Evolutionary conservation across 2,329 filamentous ascomycete genomes (phyloP), one percentile per base, ranked within the genome.

Genomic region (Beauveria sp.): DNA sequence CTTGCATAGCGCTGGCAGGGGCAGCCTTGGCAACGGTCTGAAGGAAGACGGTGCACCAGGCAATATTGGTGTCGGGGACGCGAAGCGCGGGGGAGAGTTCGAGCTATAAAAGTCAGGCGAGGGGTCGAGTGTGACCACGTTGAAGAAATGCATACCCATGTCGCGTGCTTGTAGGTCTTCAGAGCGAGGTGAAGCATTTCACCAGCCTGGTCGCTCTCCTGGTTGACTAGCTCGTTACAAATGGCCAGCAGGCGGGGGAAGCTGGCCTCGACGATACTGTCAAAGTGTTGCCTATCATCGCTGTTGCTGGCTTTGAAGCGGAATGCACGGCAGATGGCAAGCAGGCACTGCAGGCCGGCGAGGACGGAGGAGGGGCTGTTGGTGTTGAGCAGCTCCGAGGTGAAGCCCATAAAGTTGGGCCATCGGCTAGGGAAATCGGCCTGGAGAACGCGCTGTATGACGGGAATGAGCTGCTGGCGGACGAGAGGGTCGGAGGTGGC

Each of bases 101-200:
- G 69, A 97, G 90, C 91, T 94, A 76, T 43, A 2, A n/a, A 52
- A 57, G 50, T 34, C 40, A 59, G 48, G 47, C 20, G 22, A 43
- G 24, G 18, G 47, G 8, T 24, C 40, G 16, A 44, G 46, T 10
- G 16, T 46, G 37, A 28, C 52, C 44, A 6, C 22, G 41, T 20
- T 26, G 30, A 58, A 37, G n/a, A 2, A 26, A 18, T 30, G 37
- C 71, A 43, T 72, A 96, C 90, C 82, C 96, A 99, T 70, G 96
- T 96, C 53, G 94, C 92, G 77, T 99, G 93, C 79, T 99, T 99
- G 78, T 96, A 99, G 43, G 92, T 88, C 80, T 99, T 99, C 70
- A 99, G 83, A 60, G 96, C 91, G 62, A 96, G 88, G 72, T 96
- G 90, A 67, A 99, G 81, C 90, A 99, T 97, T 78, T 97, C 94